A percentile compares a stretch with the other conserved stretches of the same genome.
These are phyloP conservation scores for Pseudisothecium myosuroides DNA, from an alignment of 225 moss, liverwort and hornwort species.

Conservation along the genomic window DNA sequence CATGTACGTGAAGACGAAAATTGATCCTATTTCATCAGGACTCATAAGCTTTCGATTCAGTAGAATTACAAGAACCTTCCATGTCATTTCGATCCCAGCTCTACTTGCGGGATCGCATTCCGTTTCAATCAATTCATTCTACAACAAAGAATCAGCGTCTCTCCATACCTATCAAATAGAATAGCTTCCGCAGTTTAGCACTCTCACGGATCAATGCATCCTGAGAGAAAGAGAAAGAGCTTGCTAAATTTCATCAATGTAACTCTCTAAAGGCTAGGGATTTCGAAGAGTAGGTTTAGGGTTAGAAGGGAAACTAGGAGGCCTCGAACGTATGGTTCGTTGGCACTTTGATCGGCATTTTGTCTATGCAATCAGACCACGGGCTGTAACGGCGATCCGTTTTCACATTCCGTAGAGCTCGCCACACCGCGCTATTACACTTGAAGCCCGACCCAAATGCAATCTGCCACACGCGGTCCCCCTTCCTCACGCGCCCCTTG, in stretches of 20 bases:
- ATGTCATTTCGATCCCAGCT: not conserved
- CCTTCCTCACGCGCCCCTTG: constrained; percentile 10
- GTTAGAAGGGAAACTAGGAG: not conserved
- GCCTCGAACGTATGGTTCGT: not conserved
- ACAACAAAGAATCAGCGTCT: not conserved
- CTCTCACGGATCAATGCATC: not conserved
- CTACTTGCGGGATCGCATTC: not conserved
- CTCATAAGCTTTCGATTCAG: not conserved
- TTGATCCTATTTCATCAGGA: not conserved
- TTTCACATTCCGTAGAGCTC: constrained; percentile 1
- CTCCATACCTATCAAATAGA: not conserved
- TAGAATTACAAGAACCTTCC: not conserved
- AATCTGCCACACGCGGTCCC: constrained; percentile 36
- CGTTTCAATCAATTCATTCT: not conserved
- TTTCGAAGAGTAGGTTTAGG: not conserved
- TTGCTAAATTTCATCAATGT: not conserved
- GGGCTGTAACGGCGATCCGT: not conserved
- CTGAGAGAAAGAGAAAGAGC: not conserved
- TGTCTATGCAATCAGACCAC: constrained; percentile 22
- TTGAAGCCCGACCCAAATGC: constrained; percentile 37
- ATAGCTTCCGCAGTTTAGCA: not conserved
- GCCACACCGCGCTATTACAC: constrained; percentile 35
- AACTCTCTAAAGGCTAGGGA: not conserved
- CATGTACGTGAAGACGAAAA: not conserved
- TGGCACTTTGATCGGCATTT: constrained; percentile 6